Percentiles rank a stretch among this genome's conserved stretches.
Evolutionary conservation across 345 rosid genomes (phyloP).

Genomic region (Angophora floribunda): DNA sequence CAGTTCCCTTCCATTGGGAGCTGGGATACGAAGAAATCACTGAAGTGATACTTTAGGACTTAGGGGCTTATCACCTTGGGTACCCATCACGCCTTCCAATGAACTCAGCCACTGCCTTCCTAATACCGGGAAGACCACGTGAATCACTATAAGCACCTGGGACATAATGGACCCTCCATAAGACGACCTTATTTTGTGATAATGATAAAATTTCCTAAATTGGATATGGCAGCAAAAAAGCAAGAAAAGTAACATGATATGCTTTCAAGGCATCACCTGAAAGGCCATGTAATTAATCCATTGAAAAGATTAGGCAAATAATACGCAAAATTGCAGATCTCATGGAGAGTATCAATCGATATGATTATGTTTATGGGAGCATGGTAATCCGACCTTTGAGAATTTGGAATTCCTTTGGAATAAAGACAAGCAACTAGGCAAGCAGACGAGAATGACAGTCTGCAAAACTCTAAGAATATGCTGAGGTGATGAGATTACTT

Average conservation of each 20-base stretch:
- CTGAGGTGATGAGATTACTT: not conserved
- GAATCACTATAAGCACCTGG: slow-evolving; percentile 98
- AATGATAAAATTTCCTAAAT: not conserved
- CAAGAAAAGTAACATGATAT: not conserved
- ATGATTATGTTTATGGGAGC: not conserved
- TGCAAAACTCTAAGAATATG: not conserved
- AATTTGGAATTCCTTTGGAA: not conserved
- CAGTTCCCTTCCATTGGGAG: not conserved
- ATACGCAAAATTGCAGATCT: not conserved
- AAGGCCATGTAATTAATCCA: not conserved
- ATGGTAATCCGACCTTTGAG: not conserved
- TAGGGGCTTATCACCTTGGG: slow-evolving; percentile 65
- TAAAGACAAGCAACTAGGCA: not conserved
- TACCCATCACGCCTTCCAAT: slow-evolving; percentile 90
- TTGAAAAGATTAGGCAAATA: not conserved
- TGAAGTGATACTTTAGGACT: not conserved
- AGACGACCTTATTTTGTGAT: not conserved
- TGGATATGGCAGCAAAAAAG: not conserved
- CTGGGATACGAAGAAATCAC: not conserved
- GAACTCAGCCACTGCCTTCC: slow-evolving; percentile 96
- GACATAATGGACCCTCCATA: not conserved
- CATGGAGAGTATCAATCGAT: not conserved
- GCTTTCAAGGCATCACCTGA: not conserved
- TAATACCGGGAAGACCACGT: slow-evolving; percentile 80
- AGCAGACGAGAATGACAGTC: not conserved